Evolutionary conservation across 1,284 basidiomycete genomes (phyloP), one percentile per base, ranked within the genome.

Genomic region (Neolentinus lepideus): DNA sequence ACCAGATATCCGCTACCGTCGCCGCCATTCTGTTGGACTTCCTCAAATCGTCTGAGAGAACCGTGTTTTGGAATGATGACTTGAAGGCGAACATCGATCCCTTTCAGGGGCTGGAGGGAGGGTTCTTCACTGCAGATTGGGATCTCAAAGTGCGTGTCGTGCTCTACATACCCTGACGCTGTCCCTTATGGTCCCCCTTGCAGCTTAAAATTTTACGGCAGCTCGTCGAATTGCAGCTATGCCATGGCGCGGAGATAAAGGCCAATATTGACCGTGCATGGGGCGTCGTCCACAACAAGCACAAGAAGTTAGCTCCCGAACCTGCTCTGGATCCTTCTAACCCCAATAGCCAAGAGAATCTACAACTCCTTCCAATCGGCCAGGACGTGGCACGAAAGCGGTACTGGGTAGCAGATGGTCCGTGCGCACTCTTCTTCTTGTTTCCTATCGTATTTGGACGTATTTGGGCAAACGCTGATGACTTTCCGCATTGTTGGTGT

Each of bases 321-420:
- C 72, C 83, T 51, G 8, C 16, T 6, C 38, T 21, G 4, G 70
- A 73, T 52, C 66, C 71, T n/a, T 68, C 63, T 27, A 84, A 86
- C 67, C 77, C 83, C 21, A 74, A 76, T 57, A 87, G 82, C 63
- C 80, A 80, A 65, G 80, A 84, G 61, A 76, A 72, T 46, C 69
- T 92, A 51, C 78, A 81, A 59, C 72, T 88, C 48, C 58, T 77
- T 53, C 90, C 89, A 24, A 66, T 91, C 24, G 89, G 90, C 50
- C 88, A 89, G 63, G 89, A 92, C 66, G 71, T 65, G 51, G 74
- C 77, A 58, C 79, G 86, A 56, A 87, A 81, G 69, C 85, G 89
- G 53, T 92, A 83, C 68, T 92, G 89, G 89, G 71, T 84, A 60
- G 79, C 80, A 67, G 89, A 91, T 80, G 85, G 89, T 92, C 73